Evolutionary conservation across 768 basidiomycete genomes (phyloP).

Genomic region (Psilocybe azurescens): DNA sequence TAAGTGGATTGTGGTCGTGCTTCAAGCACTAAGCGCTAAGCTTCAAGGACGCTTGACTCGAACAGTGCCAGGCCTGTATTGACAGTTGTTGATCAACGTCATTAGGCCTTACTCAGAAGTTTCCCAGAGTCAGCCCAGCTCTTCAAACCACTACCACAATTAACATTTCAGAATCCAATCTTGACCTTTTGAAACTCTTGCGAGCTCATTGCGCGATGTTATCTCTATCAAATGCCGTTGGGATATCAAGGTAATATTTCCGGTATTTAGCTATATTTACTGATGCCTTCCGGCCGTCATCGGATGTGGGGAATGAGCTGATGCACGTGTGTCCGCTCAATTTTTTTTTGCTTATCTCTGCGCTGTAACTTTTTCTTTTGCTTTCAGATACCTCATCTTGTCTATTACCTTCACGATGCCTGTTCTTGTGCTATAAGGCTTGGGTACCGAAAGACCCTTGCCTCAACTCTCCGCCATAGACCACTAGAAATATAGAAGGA

Average conservation of each 20-base stretch:
- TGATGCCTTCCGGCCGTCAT: constrained; percentile 19
- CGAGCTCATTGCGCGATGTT: neutral
- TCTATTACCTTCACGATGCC: constrained; percentile 44
- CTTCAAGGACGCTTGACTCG: neutral
- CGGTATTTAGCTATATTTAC: constrained; percentile 20
- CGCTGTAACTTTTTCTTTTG: neutral
- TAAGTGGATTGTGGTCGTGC: neutral
- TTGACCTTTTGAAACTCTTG: neutral
- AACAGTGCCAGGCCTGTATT: constrained; percentile 3
- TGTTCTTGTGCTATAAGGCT: constrained; percentile 58
- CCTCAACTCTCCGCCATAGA: constrained; percentile 29
- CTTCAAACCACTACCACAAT: constrained; percentile 6
- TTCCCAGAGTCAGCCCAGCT: constrained; percentile 14
- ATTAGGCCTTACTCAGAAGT: neutral
- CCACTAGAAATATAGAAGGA: constrained; percentile 27
- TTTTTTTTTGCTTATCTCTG: constrained; percentile 23
- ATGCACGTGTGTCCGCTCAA: constrained; percentile 25
- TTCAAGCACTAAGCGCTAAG: neutral
- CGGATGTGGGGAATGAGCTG: constrained; percentile 1
- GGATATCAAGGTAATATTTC: neutral
- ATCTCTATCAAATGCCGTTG: neutral
- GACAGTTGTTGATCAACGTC: constrained; percentile 20
- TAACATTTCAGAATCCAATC: neutral
- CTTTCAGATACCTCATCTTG: constrained; percentile 14
- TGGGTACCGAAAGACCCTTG: constrained; percentile 45